These are phyloP conservation scores for Verbascum thapsus DNA, from an alignment of 257 asterid genomes.

Conservation along the genomic window DNA sequence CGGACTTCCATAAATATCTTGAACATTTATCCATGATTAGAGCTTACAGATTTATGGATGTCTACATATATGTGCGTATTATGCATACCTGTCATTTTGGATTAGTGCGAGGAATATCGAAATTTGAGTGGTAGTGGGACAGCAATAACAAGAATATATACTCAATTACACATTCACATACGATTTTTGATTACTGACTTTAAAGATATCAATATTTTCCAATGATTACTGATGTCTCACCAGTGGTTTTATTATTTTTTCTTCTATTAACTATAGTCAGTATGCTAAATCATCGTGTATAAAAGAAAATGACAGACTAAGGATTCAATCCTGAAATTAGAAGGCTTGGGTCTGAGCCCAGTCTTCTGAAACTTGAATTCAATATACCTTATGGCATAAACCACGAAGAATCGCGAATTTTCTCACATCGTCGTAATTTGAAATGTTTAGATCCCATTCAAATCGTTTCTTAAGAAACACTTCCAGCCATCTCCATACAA, in stretches of 20 bases:
- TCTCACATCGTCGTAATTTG: constrained; percentile 73
- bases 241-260: not conserved
- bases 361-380: constrained; percentile 27
- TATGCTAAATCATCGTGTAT: constrained; percentile 1
- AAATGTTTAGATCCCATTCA: constrained; percentile 70
- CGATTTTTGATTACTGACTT: no score
- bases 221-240: constrained; percentile 10
- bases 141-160: not conserved
- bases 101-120: not conserved
- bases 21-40: no score
- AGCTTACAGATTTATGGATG: no score
- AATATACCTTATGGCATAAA: constrained; percentile 83
- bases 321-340: constrained; percentile 18
- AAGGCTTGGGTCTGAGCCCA: constrained; percentile 12
- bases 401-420: constrained; percentile 92
- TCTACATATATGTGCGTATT: not conserved
- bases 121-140: not conserved
- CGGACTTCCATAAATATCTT: no score
- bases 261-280: no score
- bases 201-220: not conserved
- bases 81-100: not conserved
- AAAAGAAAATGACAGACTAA: constrained; percentile 7
- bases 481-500: constrained; percentile 91
- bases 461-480: constrained; percentile 81
- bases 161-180: no score